Evolutionary conservation across 768 basidiomycete genomes (phyloP).

Genomic region (Ephemerocybe angulata): DNA sequence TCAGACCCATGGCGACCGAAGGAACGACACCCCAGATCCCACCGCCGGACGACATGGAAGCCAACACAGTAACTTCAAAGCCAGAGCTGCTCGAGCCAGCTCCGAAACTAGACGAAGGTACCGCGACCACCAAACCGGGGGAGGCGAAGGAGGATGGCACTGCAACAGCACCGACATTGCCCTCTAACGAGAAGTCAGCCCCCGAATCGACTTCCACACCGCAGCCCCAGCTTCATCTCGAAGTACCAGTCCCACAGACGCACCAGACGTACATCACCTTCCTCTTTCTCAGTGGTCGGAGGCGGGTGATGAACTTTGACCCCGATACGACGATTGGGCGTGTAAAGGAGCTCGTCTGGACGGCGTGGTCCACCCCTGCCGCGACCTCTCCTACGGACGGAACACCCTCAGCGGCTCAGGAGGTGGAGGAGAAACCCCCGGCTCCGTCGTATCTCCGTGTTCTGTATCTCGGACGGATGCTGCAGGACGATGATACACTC

Average conservation of each 20-base stretch:
- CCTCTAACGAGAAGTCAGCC: neutral
- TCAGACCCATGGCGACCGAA: too few relatives aligned
- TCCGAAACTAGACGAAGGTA: too few relatives aligned
- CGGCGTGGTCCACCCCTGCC: too few relatives aligned
- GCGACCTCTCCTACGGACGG: constrained; percentile 50
- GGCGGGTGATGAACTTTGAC: constrained; percentile 71
- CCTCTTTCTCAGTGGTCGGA: constrained; percentile 63
- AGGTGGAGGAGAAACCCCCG: constrained; percentile 65
- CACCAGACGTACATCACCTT: constrained; percentile 69
- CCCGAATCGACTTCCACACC: neutral
- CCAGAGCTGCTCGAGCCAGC: too few relatives aligned
- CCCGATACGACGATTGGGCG: constrained; percentile 71
- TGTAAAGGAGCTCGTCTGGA: constrained; percentile 83
- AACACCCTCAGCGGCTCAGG: constrained; percentile 44
- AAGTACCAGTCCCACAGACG: constrained; percentile 46
- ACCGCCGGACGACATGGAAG: too few relatives aligned
- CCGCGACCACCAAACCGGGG: too few relatives aligned
- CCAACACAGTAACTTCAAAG: too few relatives aligned
- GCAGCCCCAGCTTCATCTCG: constrained; percentile 5
- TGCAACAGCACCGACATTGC: neutral
- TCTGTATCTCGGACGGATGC: constrained; percentile 71
- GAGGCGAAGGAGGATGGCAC: neutral
- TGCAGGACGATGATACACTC: constrained; percentile 82
- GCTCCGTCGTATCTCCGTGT: constrained; percentile 75
- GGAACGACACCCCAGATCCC: too few relatives aligned